phyloP scores from a whole-genome alignment of 768 basidiomycete genomes.

The Boletus fagicola region DNA sequence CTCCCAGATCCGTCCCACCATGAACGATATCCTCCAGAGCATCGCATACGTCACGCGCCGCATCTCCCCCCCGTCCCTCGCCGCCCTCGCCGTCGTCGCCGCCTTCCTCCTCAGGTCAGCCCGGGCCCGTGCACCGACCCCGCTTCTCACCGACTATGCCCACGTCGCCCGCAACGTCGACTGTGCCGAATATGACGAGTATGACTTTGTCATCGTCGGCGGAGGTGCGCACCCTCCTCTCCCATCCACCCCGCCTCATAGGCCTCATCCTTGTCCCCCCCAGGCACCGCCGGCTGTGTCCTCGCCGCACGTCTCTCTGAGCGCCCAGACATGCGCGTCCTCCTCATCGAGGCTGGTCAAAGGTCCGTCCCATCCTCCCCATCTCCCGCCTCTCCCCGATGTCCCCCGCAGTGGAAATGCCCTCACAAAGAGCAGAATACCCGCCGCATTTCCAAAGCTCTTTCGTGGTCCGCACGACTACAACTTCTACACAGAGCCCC shows the following conservation, averaged over 20 bases:
- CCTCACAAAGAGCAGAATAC: constrained; percentile 42
- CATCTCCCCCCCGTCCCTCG: background rate
- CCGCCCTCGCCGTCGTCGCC: background rate
- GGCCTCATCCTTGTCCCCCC: background rate
- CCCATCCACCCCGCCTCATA: accelerated
- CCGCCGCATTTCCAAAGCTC: constrained; percentile 42
- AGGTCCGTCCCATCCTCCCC: constrained; percentile 41
- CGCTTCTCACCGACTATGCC: background rate
- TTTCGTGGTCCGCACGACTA: constrained; percentile 51
- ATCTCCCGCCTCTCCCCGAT: background rate
- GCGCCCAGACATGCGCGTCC: constrained; percentile 33
- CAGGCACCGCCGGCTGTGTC: constrained; percentile 46
- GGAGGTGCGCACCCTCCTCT: constrained; percentile 39
- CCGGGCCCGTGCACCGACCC: background rate
- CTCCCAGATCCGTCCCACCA: background rate
- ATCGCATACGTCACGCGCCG: background rate
- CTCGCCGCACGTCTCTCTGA: constrained; percentile 46
- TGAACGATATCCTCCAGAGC: background rate
- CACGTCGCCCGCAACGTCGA: constrained; percentile 6
- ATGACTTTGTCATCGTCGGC: constrained; percentile 53
- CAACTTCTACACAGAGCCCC: constrained; percentile 55
- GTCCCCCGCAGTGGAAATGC: constrained; percentile 41
- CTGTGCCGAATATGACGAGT: constrained; percentile 29
- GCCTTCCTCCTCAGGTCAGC: background rate
- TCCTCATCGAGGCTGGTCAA: constrained; percentile 39